Conservation (phyloP, 129 eudicot genomes). For the Flaveria brownii region DNA sequence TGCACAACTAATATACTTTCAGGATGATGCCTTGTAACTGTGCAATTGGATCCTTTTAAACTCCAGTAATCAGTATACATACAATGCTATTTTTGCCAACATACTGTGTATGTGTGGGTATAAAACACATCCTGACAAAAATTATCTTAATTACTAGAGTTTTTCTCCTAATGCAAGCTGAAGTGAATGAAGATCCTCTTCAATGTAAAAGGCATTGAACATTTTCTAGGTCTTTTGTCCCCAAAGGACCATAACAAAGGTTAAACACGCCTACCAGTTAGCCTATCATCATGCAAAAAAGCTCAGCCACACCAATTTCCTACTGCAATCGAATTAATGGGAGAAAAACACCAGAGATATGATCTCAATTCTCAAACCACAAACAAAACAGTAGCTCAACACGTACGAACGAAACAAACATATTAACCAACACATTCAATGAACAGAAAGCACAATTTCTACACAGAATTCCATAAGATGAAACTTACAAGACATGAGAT, state of each 20-base stretch:
- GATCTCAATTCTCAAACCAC: slow-evolving; percentile 3
- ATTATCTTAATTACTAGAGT: background rate
- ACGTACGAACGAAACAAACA: background rate
- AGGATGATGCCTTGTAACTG: slow-evolving; percentile 5
- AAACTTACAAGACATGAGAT: slow-evolving; percentile 92
- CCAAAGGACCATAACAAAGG: background rate
- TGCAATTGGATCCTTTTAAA: background rate
- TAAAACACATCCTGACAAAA: background rate
- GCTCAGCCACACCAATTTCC: too few relatives aligned
- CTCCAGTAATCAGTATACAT: slow-evolving; percentile 8
- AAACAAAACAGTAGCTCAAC: slow-evolving; percentile 3
- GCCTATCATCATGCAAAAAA: background rate
- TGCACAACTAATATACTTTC: slow-evolving; percentile 17
- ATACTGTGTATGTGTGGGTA: background rate
- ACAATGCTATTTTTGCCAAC: background rate
- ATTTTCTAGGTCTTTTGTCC: slow-evolving; percentile 9
- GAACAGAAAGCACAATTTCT: background rate
- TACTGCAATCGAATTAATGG: too few relatives aligned
- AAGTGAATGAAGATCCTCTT: background rate
- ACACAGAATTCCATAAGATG: background rate
- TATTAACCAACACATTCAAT: background rate
- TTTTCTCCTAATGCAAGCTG: background rate
- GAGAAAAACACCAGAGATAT: background rate
- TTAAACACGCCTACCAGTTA: background rate
- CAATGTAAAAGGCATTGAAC: background rate